Conservation (phyloP, 2,329 filamentous ascomycete genomes). For the Aspergillus sp. region DNA sequence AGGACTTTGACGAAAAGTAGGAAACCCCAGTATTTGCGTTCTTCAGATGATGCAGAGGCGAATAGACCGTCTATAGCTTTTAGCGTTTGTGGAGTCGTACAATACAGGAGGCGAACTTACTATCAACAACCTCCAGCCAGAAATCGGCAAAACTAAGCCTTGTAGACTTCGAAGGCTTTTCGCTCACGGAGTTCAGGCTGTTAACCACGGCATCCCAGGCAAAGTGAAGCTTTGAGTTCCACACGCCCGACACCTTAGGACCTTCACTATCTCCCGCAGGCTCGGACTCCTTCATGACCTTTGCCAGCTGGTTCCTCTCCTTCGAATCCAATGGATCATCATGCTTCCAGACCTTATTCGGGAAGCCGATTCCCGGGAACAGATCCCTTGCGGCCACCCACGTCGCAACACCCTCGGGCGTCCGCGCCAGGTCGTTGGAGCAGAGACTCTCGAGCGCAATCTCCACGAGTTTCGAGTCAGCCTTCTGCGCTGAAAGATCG, state of each 20-base stretch:
- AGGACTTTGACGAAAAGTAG: constrained; percentile 81
- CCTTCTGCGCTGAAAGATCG: constrained; percentile 51
- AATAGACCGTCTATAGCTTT: constrained; percentile 74
- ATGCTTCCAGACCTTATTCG: constrained; percentile 72
- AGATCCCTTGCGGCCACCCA: constrained; percentile 74
- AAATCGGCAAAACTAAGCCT: constrained; percentile 69
- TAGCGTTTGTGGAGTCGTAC: no score
- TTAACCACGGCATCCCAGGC: constrained; percentile 81
- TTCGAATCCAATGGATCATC: constrained; percentile 73
- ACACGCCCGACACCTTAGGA: constrained; percentile 64
- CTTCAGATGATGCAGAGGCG: constrained; percentile 77
- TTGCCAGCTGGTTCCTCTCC: constrained; percentile 70
- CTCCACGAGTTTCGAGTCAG: constrained; percentile 57
- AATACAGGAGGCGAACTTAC: constrained; percentile 56
- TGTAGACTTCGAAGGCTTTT: constrained; percentile 39
- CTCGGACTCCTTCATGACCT: constrained; percentile 72
- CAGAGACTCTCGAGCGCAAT: constrained; percentile 66
- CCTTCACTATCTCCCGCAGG: constrained; percentile 35
- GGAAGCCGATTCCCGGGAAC: constrained; percentile 68
- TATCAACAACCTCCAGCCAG: constrained; percentile 85
- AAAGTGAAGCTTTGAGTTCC: constrained; percentile 81
- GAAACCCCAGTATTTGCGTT: constrained; percentile 91
- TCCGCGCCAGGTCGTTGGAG: constrained; percentile 71
- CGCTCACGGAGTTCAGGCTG: constrained; percentile 41
- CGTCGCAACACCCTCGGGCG: constrained; percentile 85